These are phyloP conservation scores for Erysimum cheiri DNA, from an alignment of 441 rosid species.

Conservation along the genomic window DNA sequence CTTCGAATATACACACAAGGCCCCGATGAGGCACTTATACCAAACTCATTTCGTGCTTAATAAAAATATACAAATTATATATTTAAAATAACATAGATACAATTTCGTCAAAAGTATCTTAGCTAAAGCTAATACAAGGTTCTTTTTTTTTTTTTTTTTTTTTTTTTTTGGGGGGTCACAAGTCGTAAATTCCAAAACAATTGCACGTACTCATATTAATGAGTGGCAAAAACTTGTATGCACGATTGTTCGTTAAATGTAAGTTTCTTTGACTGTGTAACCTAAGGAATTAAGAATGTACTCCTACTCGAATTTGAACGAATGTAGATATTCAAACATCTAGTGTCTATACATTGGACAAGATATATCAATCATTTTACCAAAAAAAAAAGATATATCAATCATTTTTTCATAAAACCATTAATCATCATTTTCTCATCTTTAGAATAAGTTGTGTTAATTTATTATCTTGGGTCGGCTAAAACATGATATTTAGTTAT, in stretches of 20 bases:
- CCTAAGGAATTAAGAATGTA: neutral
- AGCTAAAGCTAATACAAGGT: neutral
- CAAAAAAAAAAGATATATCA: neutral
- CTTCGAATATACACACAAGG: conserved; percentile 13
- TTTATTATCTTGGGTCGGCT: neutral
- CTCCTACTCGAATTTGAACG: neutral
- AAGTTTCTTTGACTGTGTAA: neutral
- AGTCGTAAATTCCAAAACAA: neutral
- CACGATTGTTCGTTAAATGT: neutral
- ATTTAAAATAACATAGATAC: neutral
- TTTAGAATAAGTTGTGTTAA: neutral
- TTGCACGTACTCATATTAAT: neutral
- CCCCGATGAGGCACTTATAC: neutral
- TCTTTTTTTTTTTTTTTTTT: neutral
- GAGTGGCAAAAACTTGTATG: neutral
- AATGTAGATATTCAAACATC: neutral
- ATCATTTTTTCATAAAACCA: neutral
- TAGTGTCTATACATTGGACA: neutral
- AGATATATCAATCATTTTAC: too few relatives aligned
- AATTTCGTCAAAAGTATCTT: neutral
- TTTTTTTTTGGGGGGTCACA: neutral
- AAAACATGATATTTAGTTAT: neutral
- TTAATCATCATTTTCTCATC: neutral
- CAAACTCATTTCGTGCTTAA: neutral
- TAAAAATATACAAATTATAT: conserved; percentile 6